phyloP scores from a whole-genome alignment of 2,329 filamentous ascomycete genomes.

The Phialocephala sp. region DNA sequence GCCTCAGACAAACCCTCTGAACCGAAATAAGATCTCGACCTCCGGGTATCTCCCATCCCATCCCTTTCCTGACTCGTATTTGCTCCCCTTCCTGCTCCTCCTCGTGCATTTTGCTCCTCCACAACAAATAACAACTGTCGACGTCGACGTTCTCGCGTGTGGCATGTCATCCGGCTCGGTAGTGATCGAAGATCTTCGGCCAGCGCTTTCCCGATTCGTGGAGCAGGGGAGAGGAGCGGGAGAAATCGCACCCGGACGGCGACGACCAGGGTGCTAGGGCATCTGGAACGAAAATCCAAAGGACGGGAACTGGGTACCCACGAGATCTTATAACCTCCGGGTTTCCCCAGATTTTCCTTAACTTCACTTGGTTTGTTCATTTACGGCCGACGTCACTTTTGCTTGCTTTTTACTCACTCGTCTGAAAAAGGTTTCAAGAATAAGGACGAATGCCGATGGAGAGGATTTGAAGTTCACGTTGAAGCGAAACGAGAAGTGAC shows the following conservation, averaged over 20 bases:
- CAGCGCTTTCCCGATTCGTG: not conserved
- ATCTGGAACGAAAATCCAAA: not conserved
- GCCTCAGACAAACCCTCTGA: slow-evolving; percentile 2
- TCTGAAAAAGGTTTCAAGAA: not conserved
- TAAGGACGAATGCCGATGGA: not conserved
- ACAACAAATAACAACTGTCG: not conserved
- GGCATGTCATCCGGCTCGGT: slow-evolving; percentile 9
- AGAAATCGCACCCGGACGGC: slow-evolving; percentile 2
- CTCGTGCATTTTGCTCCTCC: not conserved
- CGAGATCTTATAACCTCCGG: not conserved
- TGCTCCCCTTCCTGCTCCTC: not conserved
- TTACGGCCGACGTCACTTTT: not conserved
- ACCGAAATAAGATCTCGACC: not conserved
- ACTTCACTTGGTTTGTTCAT: not conserved
- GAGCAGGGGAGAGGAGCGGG: not conserved
- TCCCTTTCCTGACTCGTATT: no score
- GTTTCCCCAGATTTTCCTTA: slow-evolving; percentile 5
- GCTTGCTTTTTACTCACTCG: not conserved
- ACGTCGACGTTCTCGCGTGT: not conserved
- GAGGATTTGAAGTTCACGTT: not conserved
- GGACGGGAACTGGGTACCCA: not conserved
- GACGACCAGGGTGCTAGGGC: not conserved
- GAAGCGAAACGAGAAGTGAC: not conserved
- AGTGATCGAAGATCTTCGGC: not conserved
- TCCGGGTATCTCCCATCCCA: no score